Percentiles rank a stretch among this genome's conserved stretches.
These are phyloP conservation scores for Penicillium pulvis DNA, from an alignment of 495 filamentous ascomycete species.

Conservation along the genomic window DNA sequence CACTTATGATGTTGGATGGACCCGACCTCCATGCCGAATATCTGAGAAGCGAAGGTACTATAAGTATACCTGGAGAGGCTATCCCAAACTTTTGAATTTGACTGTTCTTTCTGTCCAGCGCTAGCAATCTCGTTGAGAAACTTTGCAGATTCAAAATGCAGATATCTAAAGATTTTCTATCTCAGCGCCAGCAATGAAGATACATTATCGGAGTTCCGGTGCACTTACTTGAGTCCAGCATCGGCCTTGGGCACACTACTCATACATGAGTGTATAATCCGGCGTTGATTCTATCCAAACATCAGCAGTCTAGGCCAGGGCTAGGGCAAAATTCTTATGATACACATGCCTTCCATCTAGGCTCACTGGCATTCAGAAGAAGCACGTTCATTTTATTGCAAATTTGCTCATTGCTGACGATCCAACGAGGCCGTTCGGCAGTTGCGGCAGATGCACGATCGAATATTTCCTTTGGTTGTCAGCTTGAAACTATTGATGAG, in stretches of 20 bases:
- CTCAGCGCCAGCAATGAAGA: neutral
- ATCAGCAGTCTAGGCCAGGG: neutral
- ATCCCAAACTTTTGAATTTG: neutral
- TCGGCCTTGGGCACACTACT: neutral
- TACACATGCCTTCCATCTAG: neutral
- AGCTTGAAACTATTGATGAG: neutral
- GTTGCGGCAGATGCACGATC: neutral
- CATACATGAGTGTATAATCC: neutral
- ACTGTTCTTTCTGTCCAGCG: neutral
- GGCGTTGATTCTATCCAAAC: neutral
- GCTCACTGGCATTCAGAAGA: neutral
- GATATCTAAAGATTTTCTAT: neutral
- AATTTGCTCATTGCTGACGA: neutral
- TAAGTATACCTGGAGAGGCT: too few species aligned
- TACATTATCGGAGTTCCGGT: neutral
- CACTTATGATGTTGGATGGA: too few species aligned
- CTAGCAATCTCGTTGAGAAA: neutral
- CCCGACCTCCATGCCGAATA: too few species aligned
- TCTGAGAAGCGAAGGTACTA: too few species aligned
- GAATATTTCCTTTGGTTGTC: neutral
- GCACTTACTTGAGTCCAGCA: neutral
- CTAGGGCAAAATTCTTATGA: neutral
- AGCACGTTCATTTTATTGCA: neutral
- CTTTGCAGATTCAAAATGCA: constrained; percentile 1
- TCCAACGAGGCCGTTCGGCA: neutral